These are phyloP conservation scores for Pyronema domesticum DNA, from an alignment of 495 filamentous ascomycete species.

Conservation along the genomic window DNA sequence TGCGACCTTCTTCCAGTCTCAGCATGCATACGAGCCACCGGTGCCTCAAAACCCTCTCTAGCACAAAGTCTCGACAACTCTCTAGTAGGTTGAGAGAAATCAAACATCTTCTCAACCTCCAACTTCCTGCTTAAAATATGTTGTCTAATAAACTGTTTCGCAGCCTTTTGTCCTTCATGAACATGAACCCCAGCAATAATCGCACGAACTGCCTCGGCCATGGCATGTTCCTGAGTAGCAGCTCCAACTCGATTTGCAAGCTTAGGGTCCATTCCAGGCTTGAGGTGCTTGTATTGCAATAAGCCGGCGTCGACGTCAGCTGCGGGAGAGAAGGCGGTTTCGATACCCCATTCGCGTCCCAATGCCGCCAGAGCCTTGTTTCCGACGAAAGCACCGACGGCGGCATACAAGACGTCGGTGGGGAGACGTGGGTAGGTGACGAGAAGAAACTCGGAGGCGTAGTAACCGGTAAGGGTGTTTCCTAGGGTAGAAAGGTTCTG, in stretches of 20 bases:
- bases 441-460: constrained; percentile 71
- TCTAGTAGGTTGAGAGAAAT: constrained; percentile 61
- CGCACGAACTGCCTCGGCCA: constrained; percentile 56
- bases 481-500: constrained; percentile 64
- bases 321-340: constrained; percentile 62
- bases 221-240: constrained; percentile 24
- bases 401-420: constrained; percentile 59
- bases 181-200: constrained; percentile 70
- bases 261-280: constrained; percentile 31
- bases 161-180: constrained; percentile 49
- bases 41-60: constrained; percentile 72
- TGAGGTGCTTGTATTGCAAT: constrained; percentile 56
- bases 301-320: constrained; percentile 83
- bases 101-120: constrained; percentile 56
- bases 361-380: constrained; percentile 49
- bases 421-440: constrained; percentile 80
- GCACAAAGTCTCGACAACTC: constrained; percentile 66
- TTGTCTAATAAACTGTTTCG: constrained; percentile 60
- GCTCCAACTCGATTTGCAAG: constrained; percentile 10
- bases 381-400: constrained; percentile 68
- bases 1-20: constrained; percentile 74
- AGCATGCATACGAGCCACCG: constrained; percentile 66
- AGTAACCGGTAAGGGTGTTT: constrained; percentile 62
- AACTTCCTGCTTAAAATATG: constrained; percentile 71
- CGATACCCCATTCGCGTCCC: constrained; percentile 74